Conservation (phyloP, 2,329 filamentous ascomycete species). For the Talaromyces islandicus region DNA sequence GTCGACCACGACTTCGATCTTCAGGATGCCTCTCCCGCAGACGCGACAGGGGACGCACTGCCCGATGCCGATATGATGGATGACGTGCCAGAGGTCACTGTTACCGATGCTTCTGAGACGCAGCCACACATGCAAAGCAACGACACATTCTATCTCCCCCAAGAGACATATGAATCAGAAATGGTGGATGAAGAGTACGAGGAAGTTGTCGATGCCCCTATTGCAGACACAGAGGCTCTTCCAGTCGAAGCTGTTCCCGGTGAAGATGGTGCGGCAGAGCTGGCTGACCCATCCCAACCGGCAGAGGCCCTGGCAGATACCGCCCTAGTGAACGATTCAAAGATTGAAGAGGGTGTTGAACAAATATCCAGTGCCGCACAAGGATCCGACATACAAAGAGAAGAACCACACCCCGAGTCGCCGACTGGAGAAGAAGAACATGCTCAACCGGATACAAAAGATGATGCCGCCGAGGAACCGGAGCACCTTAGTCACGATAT, state of each 20-base stretch:
- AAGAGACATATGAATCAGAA: constrained; percentile 31
- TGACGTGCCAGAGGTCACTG: constrained; percentile 35
- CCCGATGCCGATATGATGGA: constrained; percentile 45
- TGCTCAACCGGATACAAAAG: background rate
- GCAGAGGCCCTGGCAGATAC: background rate
- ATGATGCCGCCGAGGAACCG: constrained; percentile 5
- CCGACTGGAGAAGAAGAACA: background rate
- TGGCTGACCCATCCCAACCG: background rate
- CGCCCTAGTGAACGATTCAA: background rate
- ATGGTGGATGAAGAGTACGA: constrained; percentile 36
- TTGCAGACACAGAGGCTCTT: constrained; percentile 14
- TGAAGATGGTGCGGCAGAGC: background rate
- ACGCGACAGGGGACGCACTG: constrained; percentile 18
- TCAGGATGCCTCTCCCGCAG: constrained; percentile 32
- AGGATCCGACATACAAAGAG: background rate
- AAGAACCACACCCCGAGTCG: background rate
- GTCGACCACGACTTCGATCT: constrained; percentile 47
- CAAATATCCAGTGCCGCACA: background rate
- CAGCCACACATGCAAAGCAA: constrained; percentile 23
- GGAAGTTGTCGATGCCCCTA: constrained; percentile 26
- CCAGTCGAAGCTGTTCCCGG: background rate
- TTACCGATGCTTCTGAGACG: constrained; percentile 29
- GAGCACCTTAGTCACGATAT: background rate
- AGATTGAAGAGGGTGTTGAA: background rate
- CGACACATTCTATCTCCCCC: constrained; percentile 21